Evolutionary conservation across 805 yeast species (phyloP).

Genomic region (Starmerella apis): DNA sequence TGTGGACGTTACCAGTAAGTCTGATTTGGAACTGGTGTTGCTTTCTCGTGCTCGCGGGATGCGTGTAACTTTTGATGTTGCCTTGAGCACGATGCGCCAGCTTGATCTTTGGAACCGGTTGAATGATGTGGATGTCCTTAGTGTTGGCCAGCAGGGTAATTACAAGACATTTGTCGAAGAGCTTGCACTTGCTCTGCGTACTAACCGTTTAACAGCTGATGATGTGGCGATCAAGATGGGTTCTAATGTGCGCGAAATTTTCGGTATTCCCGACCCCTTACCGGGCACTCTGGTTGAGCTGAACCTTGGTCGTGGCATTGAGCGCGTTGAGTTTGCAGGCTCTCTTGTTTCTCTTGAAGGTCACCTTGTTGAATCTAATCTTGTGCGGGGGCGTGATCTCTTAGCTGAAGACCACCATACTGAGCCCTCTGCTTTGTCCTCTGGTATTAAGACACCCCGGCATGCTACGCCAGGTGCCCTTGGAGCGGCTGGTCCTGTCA

Average conservation of each 20-base stretch:
- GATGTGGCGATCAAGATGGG: conserved; percentile 67
- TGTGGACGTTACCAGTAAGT: conserved; percentile 69
- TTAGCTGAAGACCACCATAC: conserved; percentile 16
- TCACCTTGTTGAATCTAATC: conserved; percentile 49
- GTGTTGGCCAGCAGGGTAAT: conserved; percentile 71
- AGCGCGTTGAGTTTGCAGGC: conserved; percentile 70
- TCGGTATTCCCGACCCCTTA: conserved; percentile 65
- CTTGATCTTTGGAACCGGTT: conserved; percentile 69
- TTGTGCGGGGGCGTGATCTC: conserved; percentile 29
- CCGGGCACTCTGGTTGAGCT: conserved; percentile 63
- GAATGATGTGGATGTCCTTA: conserved; percentile 68
- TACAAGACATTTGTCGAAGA: conserved; percentile 72
- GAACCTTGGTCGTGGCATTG: conserved; percentile 67
- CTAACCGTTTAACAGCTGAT: conserved; percentile 57
- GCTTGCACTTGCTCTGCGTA: conserved; percentile 66
- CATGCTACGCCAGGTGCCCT: not conserved
- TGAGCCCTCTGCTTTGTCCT: conserved; percentile 13
- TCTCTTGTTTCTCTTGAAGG: conserved; percentile 83
- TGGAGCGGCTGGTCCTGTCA: not conserved
- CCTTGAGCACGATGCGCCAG: conserved; percentile 64
- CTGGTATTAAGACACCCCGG: conserved; percentile 24
- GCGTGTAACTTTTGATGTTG: conserved; percentile 81
- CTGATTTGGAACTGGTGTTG: conserved; percentile 71
- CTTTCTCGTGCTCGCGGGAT: conserved; percentile 77
- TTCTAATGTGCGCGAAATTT: conserved; percentile 70